phyloP scores from a whole-genome alignment of 176 grass and related monocot genomes.

The bread wheat (Triticum aestivum) region DNA sequence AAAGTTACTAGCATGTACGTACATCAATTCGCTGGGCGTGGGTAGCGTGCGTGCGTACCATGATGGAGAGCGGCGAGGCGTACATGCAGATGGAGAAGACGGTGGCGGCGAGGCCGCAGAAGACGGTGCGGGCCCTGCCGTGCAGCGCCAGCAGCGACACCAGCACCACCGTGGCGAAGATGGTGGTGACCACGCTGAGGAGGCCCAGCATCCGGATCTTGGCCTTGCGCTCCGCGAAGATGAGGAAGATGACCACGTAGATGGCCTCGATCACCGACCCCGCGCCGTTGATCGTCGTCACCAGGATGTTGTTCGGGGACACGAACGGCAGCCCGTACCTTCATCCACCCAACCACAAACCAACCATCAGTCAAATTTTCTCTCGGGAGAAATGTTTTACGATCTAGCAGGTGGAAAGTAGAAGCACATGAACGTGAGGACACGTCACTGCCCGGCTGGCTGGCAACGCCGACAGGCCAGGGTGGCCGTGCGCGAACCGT shows the following conservation, averaged over 20 bases:
- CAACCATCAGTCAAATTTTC: too few relatives aligned
- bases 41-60: conserved; percentile 38
- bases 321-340: conserved; percentile 93
- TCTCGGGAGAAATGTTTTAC: neutral
- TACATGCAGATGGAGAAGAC: conserved; percentile 99
- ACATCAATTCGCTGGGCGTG: too few relatives aligned
- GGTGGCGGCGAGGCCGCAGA: conserved; percentile 84
- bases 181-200: conserved; percentile 46
- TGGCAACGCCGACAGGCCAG: conserved; percentile 30
- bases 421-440: conserved; percentile 21
- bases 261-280: conserved; percentile 71
- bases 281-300: conserved; percentile 89
- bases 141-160: conserved; percentile 79
- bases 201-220: conserved; percentile 57
- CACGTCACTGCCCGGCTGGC: conserved; percentile 29
- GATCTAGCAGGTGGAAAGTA: neutral
- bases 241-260: conserved; percentile 92
- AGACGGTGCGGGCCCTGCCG: conserved; percentile 68
- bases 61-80: conserved; percentile 94
- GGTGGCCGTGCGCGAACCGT: neutral
- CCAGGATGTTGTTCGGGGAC: conserved; percentile 89
- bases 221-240: conserved; percentile 54
- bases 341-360: neutral
- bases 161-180: conserved; percentile 62
- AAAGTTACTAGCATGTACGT: too few relatives aligned